Conservation (phyloP, 108 stramenopile genomes). For the Pseudonitzschia pungens region DNA sequence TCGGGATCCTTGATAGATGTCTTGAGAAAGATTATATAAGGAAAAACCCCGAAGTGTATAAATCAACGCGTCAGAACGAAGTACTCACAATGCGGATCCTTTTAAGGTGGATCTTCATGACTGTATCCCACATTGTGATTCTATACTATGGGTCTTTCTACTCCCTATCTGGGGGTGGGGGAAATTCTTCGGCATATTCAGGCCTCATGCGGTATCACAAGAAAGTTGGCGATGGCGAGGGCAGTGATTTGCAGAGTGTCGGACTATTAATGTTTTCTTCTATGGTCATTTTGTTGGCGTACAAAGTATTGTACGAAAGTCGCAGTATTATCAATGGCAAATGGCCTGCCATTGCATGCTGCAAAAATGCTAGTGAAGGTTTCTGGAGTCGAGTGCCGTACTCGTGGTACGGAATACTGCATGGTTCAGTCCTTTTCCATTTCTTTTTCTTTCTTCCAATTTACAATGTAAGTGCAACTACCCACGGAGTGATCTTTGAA, state of each 20-base stretch:
- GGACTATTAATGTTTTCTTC: conserved; percentile 73
- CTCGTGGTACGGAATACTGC: conserved; percentile 66
- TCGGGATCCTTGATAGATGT: conserved; percentile 93
- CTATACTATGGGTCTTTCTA: conserved; percentile 1
- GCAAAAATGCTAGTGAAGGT: conserved; percentile 52
- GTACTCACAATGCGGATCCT: conserved; percentile 61
- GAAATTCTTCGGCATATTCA: conserved; percentile 62
- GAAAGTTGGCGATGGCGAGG: conserved; percentile 74
- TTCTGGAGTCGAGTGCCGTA: conserved; percentile 66
- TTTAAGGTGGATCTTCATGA: conserved; percentile 79
- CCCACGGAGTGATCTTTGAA: neutral
- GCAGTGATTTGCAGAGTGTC: conserved; percentile 74
- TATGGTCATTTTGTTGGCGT: conserved; percentile 61
- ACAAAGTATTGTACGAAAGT: conserved; percentile 78
- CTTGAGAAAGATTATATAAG: conserved; percentile 79
- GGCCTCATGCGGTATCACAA: conserved; percentile 61
- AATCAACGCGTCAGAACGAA: conserved; percentile 73
- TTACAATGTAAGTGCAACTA: conserved; percentile 43
- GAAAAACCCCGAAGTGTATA: conserved; percentile 70
- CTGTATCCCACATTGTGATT: conserved; percentile 19
- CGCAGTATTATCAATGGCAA: conserved; percentile 66
- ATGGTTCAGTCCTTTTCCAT: conserved; percentile 56
- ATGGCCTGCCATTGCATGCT: conserved; percentile 47
- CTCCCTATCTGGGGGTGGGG: conserved; percentile 35
- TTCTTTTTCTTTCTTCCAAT: conserved; percentile 64